Evolutionary conservation across 176 grass and related monocot genomes (phyloP).

Genomic region (Alloteropsis semialata): DNA sequence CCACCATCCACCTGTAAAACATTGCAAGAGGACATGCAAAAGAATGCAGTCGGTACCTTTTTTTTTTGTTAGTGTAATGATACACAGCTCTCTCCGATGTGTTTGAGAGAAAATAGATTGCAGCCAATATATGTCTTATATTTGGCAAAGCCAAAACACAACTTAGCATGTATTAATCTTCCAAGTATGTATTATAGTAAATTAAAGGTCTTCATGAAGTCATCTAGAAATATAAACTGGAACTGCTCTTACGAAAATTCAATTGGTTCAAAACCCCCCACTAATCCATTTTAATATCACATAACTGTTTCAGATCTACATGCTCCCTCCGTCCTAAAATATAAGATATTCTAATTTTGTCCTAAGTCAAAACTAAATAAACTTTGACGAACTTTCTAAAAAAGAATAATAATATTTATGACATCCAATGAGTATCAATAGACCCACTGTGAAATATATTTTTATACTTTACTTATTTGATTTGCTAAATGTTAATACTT

Average conservation of each 20-base stretch:
- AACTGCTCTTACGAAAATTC: background rate
- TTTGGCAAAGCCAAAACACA: background rate
- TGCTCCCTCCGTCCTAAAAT: too few relatives aligned
- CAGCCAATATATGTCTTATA: background rate
- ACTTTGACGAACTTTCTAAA: too few relatives aligned
- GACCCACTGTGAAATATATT: too few relatives aligned
- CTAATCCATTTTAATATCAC: background rate
- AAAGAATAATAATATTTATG: too few relatives aligned
- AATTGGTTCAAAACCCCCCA: background rate
- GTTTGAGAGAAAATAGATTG: background rate
- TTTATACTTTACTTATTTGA: too few relatives aligned
- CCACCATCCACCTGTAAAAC: background rate
- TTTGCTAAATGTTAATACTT: too few relatives aligned
- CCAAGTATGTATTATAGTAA: background rate
- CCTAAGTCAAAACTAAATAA: too few relatives aligned
- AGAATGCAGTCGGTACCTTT: background rate
- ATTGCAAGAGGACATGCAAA: slow-evolving; percentile 7
- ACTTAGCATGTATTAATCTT: background rate
- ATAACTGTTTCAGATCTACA: too few relatives aligned
- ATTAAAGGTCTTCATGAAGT: background rate
- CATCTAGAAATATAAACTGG: background rate
- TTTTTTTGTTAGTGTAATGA: background rate
- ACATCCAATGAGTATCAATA: too few relatives aligned
- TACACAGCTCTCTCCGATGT: background rate
- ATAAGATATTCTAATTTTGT: too few relatives aligned